phyloP scores from a whole-genome alignment of 345 rosid genomes.

The Ricinus communis region DNA sequence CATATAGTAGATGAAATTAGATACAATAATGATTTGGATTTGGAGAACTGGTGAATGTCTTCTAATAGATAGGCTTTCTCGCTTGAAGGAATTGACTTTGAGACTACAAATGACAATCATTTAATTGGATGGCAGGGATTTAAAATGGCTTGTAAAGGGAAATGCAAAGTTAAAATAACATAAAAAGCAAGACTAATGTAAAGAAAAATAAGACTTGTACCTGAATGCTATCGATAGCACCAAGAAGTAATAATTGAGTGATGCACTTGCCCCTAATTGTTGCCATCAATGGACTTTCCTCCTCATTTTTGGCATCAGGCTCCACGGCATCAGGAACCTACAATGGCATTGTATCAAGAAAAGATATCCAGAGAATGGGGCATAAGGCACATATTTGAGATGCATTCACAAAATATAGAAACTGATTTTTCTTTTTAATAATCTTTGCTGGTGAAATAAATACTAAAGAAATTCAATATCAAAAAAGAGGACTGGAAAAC shows the following conservation, averaged over 20 bases:
- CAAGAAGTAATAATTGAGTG: constrained; percentile 78
- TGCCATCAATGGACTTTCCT: constrained; percentile 68
- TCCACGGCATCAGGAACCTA: constrained; percentile 63
- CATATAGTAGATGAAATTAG: not conserved
- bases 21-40: not conserved
- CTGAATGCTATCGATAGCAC: constrained; percentile 86
- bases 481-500: not conserved
- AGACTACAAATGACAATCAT: not conserved
- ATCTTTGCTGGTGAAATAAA: not conserved
- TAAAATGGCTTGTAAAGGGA: not conserved
- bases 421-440: not conserved
- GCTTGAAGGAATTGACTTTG: not conserved
- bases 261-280: constrained; percentile 87
- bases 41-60: not conserved
- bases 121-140: constrained; percentile 2
- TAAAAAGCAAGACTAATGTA: not conserved
- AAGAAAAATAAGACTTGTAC: constrained; percentile 33
- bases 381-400: constrained; percentile 5
- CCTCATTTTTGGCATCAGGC: constrained; percentile 61
- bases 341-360: constrained; percentile 17
- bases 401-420: not conserved
- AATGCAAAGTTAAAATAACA: not conserved
- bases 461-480: not conserved
- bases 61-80: not conserved
- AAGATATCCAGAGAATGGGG: not conserved